Conservation (phyloP, 1,284 basidiomycete genomes). For the Tausonia pullulans region DNA sequence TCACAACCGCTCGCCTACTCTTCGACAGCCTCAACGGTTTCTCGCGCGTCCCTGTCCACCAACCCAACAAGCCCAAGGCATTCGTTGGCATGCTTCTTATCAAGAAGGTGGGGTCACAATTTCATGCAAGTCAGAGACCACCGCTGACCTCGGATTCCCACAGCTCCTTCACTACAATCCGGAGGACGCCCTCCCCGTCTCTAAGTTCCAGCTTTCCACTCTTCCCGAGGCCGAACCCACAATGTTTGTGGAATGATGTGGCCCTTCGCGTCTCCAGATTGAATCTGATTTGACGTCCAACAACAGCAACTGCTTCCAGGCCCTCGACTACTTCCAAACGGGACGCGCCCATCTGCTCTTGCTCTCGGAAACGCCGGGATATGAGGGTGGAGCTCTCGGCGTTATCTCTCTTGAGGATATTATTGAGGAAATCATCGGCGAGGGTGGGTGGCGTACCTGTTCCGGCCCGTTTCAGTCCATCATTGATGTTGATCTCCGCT, state of each 20-base stretch:
- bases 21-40: constrained; percentile 67
- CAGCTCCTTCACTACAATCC: constrained; percentile 87
- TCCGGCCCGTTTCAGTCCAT: constrained; percentile 7
- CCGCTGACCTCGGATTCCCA: not conserved
- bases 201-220: constrained; percentile 61
- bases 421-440: constrained; percentile 38
- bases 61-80: constrained; percentile 56
- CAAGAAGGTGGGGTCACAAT: constrained; percentile 49
- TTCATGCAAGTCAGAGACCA: constrained; percentile 2
- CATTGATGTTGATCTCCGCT: not conserved
- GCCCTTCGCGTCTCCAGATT: not conserved
- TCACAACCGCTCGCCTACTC: not conserved
- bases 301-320: constrained; percentile 29
- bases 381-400: constrained; percentile 46
- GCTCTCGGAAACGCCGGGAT: constrained; percentile 70
- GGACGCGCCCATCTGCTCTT: constrained; percentile 87
- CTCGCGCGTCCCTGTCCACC: constrained; percentile 85
- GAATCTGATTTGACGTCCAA: not conserved
- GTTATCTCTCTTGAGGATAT: constrained; percentile 28
- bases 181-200: constrained; percentile 61
- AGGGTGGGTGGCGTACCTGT: constrained; percentile 30
- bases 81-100: constrained; percentile 81
- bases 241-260: constrained; percentile 26
- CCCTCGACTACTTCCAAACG: constrained; percentile 63
- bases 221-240: constrained; percentile 77